Percentiles rank a stretch among this genome's conserved stretches.
Evolutionary conservation across 1,284 basidiomycete genomes (phyloP).

Genomic region (Cryptococcus jaspeensis): DNA sequence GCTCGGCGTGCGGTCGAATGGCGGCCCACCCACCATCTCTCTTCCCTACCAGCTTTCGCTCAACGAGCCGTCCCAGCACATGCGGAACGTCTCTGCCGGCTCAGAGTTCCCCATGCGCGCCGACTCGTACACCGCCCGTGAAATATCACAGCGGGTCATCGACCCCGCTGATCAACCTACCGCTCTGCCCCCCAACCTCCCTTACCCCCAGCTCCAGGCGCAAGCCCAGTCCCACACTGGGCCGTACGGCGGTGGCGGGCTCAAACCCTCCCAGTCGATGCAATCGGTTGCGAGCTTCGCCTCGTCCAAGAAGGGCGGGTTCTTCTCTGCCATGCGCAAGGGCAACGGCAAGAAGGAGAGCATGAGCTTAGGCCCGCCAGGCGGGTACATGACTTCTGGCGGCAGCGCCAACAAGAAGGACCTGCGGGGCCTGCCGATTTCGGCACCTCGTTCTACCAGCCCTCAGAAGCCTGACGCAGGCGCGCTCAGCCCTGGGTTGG

Average conservation of each 20-base stretch:
- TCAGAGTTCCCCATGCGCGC: slow-evolving; percentile 49
- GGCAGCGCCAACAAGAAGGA: slow-evolving; percentile 30
- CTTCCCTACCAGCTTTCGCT: slow-evolving; percentile 9
- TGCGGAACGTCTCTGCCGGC: slow-evolving; percentile 40
- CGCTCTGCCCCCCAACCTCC: slow-evolving; percentile 60
- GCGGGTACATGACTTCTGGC: background rate
- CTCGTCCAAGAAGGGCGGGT: slow-evolving; percentile 25
- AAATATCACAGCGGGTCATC: slow-evolving; percentile 41
- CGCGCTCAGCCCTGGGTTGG: background rate
- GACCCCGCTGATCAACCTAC: slow-evolving; percentile 44
- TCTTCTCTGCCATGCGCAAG: slow-evolving; percentile 36
- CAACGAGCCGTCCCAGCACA: slow-evolving; percentile 11
- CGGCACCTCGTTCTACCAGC: slow-evolving; percentile 19
- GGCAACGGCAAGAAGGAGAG: slow-evolving; percentile 34
- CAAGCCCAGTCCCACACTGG: slow-evolving; percentile 9
- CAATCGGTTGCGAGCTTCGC: slow-evolving; percentile 17
- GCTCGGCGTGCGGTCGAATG: slow-evolving; percentile 18
- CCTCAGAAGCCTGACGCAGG: slow-evolving; percentile 8
- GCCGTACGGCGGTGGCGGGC: slow-evolving; percentile 5
- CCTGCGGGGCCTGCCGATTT: slow-evolving; percentile 36
- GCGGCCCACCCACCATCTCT: slow-evolving; percentile 10
- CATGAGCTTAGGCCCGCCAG: slow-evolving; percentile 25
- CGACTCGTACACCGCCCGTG: slow-evolving; percentile 46
- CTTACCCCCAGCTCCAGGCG: slow-evolving; percentile 64
- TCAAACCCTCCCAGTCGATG: slow-evolving; percentile 18